Evolutionary conservation across 257 asterid genomes (phyloP).

Genomic region (Gentiana macrophylla): DNA sequence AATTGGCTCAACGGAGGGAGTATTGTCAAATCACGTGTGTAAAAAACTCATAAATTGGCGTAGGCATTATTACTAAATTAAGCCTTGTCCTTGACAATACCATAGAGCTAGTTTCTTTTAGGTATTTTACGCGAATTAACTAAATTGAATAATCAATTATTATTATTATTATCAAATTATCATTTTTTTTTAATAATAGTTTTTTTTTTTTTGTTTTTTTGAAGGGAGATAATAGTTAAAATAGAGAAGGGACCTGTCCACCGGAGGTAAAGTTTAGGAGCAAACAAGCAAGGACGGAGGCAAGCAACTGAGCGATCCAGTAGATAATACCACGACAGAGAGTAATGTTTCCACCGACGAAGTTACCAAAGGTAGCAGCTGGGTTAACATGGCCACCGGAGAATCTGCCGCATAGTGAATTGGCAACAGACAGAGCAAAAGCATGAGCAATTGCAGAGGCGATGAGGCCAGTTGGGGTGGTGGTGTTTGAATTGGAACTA

Average conservation of each 20-base stretch:
- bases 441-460: constrained; percentile 24
- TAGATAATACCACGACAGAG: constrained; percentile 32
- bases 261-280: constrained; percentile 28
- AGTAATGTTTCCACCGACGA: constrained; percentile 28
- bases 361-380: constrained; percentile 31
- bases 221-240: background rate
- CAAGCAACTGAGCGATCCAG: constrained; percentile 35
- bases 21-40: too few species aligned
- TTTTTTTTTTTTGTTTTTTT: too few species aligned
- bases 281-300: constrained; percentile 23
- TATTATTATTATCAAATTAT: too few species aligned
- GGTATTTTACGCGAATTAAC: too few species aligned
- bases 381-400: constrained; percentile 35
- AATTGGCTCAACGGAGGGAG: too few species aligned
- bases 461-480: constrained; percentile 24
- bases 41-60: too few species aligned
- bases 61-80: too few species aligned
- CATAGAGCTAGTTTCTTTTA: too few species aligned
- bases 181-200: too few species aligned
- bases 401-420: constrained; percentile 22
- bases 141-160: too few species aligned
- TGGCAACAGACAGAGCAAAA: constrained; percentile 26
- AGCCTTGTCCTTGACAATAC: too few species aligned
- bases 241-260: constrained; percentile 20
- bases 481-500: background rate